Evolutionary conservation across 371 early-diverging fungal genomes (phyloP).

Genomic region (Dinochytrium kinnereticum): DNA sequence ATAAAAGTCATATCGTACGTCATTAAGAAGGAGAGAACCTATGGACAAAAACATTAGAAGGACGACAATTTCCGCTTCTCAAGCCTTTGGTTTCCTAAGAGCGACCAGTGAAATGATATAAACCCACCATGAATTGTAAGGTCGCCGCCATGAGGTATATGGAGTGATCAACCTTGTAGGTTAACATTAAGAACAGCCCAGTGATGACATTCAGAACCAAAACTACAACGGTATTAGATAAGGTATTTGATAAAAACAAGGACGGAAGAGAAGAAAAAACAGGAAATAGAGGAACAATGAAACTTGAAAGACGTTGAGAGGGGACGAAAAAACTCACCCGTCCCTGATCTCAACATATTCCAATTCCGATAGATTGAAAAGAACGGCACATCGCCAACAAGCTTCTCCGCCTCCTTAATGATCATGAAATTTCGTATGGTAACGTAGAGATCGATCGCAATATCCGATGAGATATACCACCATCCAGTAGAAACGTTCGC

Average conservation of each 20-base stretch:
- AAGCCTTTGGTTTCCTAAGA: no score
- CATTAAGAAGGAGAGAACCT: background rate
- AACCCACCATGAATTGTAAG: background rate
- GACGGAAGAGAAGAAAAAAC: background rate
- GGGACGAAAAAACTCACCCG: background rate
- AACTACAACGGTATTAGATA: background rate
- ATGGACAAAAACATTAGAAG: no score
- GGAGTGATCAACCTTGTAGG: background rate
- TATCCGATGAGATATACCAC: background rate
- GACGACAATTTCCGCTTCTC: no score
- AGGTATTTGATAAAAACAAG: background rate
- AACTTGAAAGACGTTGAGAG: background rate
- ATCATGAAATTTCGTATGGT: background rate
- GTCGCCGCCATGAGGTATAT: background rate
- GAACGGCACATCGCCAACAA: background rate
- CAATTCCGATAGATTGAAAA: background rate
- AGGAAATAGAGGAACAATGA: background rate
- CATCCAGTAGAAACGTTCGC: slow-evolving; percentile 1
- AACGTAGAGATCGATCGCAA: background rate
- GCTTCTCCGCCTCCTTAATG: background rate
- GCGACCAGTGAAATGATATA: background rate
- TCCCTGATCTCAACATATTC: background rate
- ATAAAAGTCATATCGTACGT: slow-evolving; percentile 3
- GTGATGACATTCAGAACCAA: background rate
- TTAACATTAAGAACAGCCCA: background rate